A percentile compares a stretch with the other conserved stretches of the same genome.
Evolutionary conservation across 805 yeast species (phyloP).

Genomic region (Teunomyces stri): DNA sequence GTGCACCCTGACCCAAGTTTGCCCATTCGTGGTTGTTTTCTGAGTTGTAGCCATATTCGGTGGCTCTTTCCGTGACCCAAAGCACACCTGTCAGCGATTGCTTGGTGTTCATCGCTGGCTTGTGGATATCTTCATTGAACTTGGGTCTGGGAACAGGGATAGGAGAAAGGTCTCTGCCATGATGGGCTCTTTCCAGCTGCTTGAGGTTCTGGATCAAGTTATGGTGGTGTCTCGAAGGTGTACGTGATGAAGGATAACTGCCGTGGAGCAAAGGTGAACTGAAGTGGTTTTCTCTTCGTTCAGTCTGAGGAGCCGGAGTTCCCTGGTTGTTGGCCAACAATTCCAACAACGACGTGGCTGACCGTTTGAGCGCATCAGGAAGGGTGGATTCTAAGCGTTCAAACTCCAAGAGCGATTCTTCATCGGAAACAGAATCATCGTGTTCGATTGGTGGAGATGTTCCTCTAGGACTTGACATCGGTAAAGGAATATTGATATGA

Average conservation of each 20-base stretch:
- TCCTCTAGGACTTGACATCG: conserved; percentile 2
- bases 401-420: conserved; percentile 33
- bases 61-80: conserved; percentile 63
- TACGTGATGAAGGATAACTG: conserved; percentile 22
- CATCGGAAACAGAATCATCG: conserved; percentile 14
- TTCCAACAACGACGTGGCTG: conserved; percentile 39
- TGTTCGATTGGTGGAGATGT: conserved; percentile 7
- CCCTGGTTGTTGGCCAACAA: conserved; percentile 15
- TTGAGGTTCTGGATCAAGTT: conserved; percentile 30
- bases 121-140: conserved; percentile 42
- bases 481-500: not conserved
- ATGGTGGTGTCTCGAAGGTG: conserved; percentile 18
- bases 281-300: conserved; percentile 15
- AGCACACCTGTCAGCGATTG: conserved; percentile 63
- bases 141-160: conserved; percentile 50
- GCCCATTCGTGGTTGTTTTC: conserved; percentile 48
- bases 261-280: conserved; percentile 6
- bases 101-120: conserved; percentile 57
- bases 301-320: not conserved
- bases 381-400: conserved; percentile 43
- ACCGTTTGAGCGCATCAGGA: conserved; percentile 37
- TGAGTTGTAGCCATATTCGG: conserved; percentile 50
- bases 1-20: conserved; percentile 64
- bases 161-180: conserved; percentile 44
- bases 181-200: conserved; percentile 17